These are phyloP conservation scores for Colletotrichum orbiculare DNA, from an alignment of 2,329 filamentous ascomycete species.

Conservation along the genomic window DNA sequence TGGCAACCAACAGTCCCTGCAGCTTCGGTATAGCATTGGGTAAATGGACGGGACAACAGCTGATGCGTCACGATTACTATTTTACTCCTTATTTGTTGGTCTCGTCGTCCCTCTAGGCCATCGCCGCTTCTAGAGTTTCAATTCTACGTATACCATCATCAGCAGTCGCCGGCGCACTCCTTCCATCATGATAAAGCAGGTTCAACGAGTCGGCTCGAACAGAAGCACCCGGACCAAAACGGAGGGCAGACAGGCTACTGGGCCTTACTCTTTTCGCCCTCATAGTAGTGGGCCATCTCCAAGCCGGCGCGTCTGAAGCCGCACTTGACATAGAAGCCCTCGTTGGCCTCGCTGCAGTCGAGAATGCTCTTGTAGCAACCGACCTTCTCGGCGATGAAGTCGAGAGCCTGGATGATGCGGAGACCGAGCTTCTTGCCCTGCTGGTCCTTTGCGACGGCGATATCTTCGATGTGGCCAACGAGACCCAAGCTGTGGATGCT, in stretches of 20 bases:
- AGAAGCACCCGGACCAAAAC: neutral
- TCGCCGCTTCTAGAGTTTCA: constrained; percentile 10
- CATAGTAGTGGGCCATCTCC: constrained; percentile 98
- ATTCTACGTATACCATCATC: constrained; percentile 20
- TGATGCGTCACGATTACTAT: constrained; percentile 10
- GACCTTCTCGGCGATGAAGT: constrained; percentile 85
- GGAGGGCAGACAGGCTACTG: constrained; percentile 36
- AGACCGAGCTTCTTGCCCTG: constrained; percentile 97
- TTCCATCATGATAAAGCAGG: constrained; percentile 1
- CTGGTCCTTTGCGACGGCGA: constrained; percentile 93
- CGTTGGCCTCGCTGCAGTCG: constrained; percentile 95
- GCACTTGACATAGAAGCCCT: constrained; percentile 98
- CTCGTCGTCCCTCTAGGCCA: neutral
- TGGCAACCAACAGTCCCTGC: too few relatives aligned
- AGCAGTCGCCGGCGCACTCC: constrained; percentile 27
- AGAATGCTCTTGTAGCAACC: constrained; percentile 98
- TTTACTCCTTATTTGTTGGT: constrained; percentile 8
- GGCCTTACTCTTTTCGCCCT: constrained; percentile 61
- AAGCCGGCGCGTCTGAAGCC: constrained; percentile 91
- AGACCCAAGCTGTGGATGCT: constrained; percentile 83
- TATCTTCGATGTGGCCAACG: constrained; percentile 97
- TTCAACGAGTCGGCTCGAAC: neutral
- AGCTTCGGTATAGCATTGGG: neutral
- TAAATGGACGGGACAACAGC: neutral
- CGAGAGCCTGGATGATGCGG: constrained; percentile 92